Evolutionary conservation across 2,329 filamentous ascomycete species (phyloP), one percentile per base, ranked within the genome.

Genomic region (Sclerotinia trifoliorum): DNA sequence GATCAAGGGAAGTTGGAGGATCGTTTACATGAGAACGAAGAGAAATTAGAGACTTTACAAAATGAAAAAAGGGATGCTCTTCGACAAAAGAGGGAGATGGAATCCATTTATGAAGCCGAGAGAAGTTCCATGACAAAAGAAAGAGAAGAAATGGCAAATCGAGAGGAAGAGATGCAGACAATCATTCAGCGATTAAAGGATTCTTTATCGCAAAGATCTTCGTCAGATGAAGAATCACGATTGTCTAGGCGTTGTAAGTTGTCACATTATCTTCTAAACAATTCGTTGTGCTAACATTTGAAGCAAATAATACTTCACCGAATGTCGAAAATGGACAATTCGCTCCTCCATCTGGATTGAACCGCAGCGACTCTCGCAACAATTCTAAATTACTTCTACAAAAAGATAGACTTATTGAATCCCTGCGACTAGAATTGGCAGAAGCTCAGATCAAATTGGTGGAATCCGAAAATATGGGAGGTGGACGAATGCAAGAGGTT

Each of bases 321-420:
- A 89, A 85, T 69, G 81, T 93, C 67, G 92, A 94, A 73, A 85
- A 83, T 70, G 88, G 88, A 63, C 92, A 92, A 75, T 97, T 97
- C 77, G 94, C 94, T 11, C 94, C 94, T 19, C 91, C 93, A 1
- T 90, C 90, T 21, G 93, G 92, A 5, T 80, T 96, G 66, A 89
- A 94, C 75, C 90, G 93, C 72, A 96, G 92, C 83, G 92, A 96
- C 75, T 96, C 93, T 46, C 87, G 91, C 71, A 96, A 92, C 78
- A 94, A 91, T 79, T 96, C 93, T 19, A 96, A 94, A 79, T 84
- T 97, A 65, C 86, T 98, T 63, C 85, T 96, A 74, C 94, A 98
- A 79, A 99, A 98, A 79, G 95, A 99, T 80, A 95, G 96, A 80
- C 83, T 97, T 69, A 98, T 99, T 74, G 94, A 98, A 78, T 93